Conservation (phyloP, 257 asterid genomes). For the Salvia rosmarinus region DNA sequence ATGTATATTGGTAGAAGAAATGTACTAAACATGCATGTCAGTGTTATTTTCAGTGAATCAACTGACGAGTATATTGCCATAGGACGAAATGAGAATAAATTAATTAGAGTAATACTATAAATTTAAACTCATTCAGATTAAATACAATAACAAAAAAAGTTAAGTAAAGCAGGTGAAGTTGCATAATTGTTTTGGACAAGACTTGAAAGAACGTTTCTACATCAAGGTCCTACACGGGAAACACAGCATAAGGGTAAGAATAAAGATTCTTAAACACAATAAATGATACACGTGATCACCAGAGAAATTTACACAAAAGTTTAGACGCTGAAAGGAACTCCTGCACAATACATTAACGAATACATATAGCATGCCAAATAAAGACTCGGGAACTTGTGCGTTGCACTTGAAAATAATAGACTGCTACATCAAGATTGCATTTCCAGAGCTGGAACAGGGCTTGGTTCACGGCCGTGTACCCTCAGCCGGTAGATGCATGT, state of each 20-base stretch:
- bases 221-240: background rate
- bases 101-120: background rate
- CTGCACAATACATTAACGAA: slow-evolving; percentile 21
- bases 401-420: background rate
- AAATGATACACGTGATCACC: background rate
- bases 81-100: background rate
- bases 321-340: slow-evolving; percentile 10
- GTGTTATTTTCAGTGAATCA: background rate
- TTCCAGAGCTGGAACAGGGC: slow-evolving; percentile 43
- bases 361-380: background rate
- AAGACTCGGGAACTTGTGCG: background rate
- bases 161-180: too few relatives aligned
- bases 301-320: slow-evolving; percentile 10
- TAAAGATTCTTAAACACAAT: background rate
- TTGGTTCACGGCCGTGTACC: slow-evolving; percentile 77
- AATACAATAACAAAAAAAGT: too few relatives aligned
- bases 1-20: too few relatives aligned
- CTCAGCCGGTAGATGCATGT: slow-evolving; percentile 91
- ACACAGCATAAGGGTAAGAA: background rate
- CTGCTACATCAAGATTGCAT: slow-evolving; percentile 46
- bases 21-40: too few relatives aligned
- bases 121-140: too few relatives aligned
- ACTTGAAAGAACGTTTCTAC: slow-evolving; percentile 11
- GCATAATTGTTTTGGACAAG: too few relatives aligned
- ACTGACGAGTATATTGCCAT: background rate